phyloP scores from a whole-genome alignment of 2,329 filamentous ascomycete genomes.

The Fusarium hostae region DNA sequence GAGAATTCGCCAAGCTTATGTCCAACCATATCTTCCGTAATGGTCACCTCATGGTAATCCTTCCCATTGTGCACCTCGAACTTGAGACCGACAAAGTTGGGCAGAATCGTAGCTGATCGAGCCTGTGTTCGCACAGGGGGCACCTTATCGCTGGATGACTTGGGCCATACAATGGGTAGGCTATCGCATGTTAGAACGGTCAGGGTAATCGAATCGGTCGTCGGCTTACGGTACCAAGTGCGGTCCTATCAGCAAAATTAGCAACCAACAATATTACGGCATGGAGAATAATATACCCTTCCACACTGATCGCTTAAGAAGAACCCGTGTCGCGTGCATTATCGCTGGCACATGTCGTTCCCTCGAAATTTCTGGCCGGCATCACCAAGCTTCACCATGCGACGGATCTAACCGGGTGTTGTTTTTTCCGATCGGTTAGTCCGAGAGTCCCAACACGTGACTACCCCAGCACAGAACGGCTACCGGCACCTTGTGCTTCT shows the following conservation, averaged over 20 bases:
- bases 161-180: slow-evolving; percentile 71
- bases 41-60: slow-evolving; percentile 80
- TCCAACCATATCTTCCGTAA: slow-evolving; percentile 96
- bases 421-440: slow-evolving; percentile 38
- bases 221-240: slow-evolving; percentile 64
- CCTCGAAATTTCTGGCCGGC: slow-evolving; percentile 36
- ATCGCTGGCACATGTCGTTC: slow-evolving; percentile 45
- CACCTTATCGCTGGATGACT: slow-evolving; percentile 68
- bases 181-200: slow-evolving; percentile 52
- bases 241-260: slow-evolving; percentile 54
- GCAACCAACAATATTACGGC: background rate
- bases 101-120: slow-evolving; percentile 87
- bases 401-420: slow-evolving; percentile 8
- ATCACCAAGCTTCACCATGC: slow-evolving; percentile 35
- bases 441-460: slow-evolving; percentile 22
- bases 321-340: slow-evolving; percentile 76
- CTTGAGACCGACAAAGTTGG: slow-evolving; percentile 88
- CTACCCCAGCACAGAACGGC: background rate
- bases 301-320: slow-evolving; percentile 84
- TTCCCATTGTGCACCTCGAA: slow-evolving; percentile 96
- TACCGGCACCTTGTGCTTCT: slow-evolving; percentile 19
- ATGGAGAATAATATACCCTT: slow-evolving; percentile 70
- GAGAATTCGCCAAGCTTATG: slow-evolving; percentile 95
- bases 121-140: slow-evolving; percentile 87
- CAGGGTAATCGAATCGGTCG: slow-evolving; percentile 12